Percentiles rank a stretch among this genome's conserved stretches.
phyloP scores from a whole-genome alignment of 371 early-diverging fungal genomes.

The Zancudomyces culisetae region DNA sequence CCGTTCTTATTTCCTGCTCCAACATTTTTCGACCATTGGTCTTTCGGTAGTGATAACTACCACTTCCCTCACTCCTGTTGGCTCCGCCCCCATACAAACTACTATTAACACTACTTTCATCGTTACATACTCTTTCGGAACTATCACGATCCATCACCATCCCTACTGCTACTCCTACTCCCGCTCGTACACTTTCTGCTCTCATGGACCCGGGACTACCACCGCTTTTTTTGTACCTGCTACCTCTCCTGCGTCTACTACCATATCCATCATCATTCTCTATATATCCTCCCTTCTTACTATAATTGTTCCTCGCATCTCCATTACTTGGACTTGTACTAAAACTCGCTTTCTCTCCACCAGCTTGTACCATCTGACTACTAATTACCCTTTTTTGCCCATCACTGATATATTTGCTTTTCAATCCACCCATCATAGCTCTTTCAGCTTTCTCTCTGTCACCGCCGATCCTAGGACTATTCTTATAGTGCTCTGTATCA shows the following conservation, averaged over 20 bases:
- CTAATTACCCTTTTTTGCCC: no score
- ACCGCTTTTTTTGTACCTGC: neutral
- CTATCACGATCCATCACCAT: neutral
- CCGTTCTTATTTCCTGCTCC: no score
- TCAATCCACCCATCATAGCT: no score
- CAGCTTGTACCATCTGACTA: no score
- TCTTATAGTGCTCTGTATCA: no score
- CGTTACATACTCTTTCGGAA: neutral
- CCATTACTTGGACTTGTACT: no score
- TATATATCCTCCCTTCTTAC: neutral
- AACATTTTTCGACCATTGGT: no score
- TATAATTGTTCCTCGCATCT: neutral
- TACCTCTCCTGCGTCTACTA: neutral
- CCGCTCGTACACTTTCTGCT: neutral
- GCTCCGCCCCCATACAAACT: neutral
- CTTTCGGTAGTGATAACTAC: neutral
- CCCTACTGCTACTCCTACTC: neutral
- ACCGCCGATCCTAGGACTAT: no score
- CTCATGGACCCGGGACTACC: no score
- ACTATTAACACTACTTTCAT: neutral
- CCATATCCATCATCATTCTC: neutral
- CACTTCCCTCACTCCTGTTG: neutral
- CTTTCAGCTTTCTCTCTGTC: no score
- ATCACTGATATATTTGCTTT: no score
- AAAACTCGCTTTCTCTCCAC: no score